Evolutionary conservation across 495 filamentous ascomycete species (phyloP).

Genomic region (Pyrenopolyporus hunteri): DNA sequence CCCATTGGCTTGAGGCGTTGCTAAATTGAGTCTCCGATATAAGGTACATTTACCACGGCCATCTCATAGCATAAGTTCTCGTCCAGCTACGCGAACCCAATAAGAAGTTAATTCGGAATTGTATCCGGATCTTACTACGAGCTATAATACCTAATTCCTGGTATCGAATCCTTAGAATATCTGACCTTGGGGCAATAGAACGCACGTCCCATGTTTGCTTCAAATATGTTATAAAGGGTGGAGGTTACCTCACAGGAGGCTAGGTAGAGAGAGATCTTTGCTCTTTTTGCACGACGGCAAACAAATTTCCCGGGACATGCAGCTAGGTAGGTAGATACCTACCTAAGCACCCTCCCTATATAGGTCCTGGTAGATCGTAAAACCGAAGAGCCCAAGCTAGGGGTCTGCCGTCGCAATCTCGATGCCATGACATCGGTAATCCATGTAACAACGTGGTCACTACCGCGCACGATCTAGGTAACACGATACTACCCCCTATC

Average conservation of each 20-base stretch:
- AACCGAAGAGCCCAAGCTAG: not conserved
- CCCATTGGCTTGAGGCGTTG: too few species aligned
- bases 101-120: too few species aligned
- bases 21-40: too few species aligned
- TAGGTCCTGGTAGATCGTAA: not conserved
- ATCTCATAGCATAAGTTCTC: too few species aligned
- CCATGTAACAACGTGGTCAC: not conserved
- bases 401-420: not conserved
- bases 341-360: too few species aligned
- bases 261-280: not conserved
- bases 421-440: not conserved
- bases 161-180: too few species aligned
- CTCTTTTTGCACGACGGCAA: not conserved
- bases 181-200: not conserved
- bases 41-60: too few species aligned
- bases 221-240: not conserved
- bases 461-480: not conserved
- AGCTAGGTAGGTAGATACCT: not conserved
- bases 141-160: too few species aligned
- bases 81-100: too few species aligned
- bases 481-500: not conserved
- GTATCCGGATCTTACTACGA: too few species aligned
- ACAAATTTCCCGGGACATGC: not conserved
- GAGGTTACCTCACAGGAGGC: not conserved
- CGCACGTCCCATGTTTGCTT: not conserved